phyloP scores from a whole-genome alignment of 2,329 filamentous ascomycete species.

The Cladosporium sp. region DNA sequence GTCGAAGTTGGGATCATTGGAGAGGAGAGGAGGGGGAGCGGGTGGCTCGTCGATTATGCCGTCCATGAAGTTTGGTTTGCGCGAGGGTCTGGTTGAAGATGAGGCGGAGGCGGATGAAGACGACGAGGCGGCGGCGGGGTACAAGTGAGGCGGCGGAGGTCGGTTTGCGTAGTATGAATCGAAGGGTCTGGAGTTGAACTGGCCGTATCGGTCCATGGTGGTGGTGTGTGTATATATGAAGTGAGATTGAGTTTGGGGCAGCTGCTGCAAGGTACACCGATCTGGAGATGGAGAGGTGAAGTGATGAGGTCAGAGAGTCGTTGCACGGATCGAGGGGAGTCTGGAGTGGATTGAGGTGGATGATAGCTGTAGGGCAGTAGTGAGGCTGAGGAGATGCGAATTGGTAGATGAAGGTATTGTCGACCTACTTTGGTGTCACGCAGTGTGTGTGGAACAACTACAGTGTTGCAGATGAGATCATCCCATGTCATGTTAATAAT shows the following conservation, averaged over 20 bases:
- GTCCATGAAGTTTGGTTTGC: constrained; percentile 6
- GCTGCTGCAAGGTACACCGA: neutral
- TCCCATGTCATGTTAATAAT: too few relatives aligned
- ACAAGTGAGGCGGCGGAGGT: neutral
- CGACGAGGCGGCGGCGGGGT: neutral
- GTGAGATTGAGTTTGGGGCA: too few relatives aligned
- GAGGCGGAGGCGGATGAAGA: neutral
- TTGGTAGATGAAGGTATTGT: too few relatives aligned
- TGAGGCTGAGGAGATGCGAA: too few relatives aligned
- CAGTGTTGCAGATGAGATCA: too few relatives aligned
- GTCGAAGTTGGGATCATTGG: constrained; percentile 56
- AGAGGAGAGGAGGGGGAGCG: too few relatives aligned
- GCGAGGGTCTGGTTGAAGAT: neutral
- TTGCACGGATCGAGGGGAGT: neutral
- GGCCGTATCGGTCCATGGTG: neutral
- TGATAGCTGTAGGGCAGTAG: too few relatives aligned
- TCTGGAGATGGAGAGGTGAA: neutral
- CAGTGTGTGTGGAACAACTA: too few relatives aligned
- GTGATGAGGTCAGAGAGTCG: neutral
- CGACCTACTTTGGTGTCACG: too few relatives aligned
- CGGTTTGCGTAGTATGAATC: neutral
- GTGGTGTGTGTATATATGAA: too few relatives aligned
- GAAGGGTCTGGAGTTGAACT: neutral
- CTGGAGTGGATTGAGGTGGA: too few relatives aligned
- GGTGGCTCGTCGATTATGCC: constrained; percentile 7